Conservation (phyloP, 345 rosid genomes). For the Lumnitzera littorea region DNA sequence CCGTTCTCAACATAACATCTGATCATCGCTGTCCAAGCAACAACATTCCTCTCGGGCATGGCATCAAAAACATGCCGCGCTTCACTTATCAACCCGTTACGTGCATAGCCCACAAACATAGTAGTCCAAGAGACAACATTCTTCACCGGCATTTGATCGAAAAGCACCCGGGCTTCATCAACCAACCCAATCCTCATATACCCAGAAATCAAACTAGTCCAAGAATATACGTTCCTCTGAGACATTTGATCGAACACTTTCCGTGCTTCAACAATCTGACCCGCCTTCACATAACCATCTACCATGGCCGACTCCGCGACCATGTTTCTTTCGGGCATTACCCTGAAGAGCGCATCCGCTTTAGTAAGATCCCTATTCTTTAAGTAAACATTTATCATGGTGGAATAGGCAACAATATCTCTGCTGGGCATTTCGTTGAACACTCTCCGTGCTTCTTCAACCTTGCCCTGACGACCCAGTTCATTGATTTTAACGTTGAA, state of each 20-base stretch:
- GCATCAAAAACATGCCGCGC: slow-evolving; percentile 27
- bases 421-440: slow-evolving; percentile 36
- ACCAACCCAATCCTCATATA: slow-evolving; percentile 31
- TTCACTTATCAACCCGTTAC: slow-evolving; percentile 29
- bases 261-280: slow-evolving; percentile 27
- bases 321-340: slow-evolving; percentile 26
- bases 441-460: slow-evolving; percentile 27
- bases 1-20: slow-evolving; percentile 27
- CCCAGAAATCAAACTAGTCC: slow-evolving; percentile 49
- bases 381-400: slow-evolving; percentile 29
- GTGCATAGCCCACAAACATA: slow-evolving; percentile 37
- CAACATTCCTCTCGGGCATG: slow-evolving; percentile 31
- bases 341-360: slow-evolving; percentile 26
- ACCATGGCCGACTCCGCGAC: slow-evolving; percentile 47
- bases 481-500: slow-evolving; percentile 20
- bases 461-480: slow-evolving; percentile 26
- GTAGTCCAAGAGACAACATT: slow-evolving; percentile 43
- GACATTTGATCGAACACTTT: slow-evolving; percentile 30
- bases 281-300: slow-evolving; percentile 30
- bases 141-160: slow-evolving; percentile 32
- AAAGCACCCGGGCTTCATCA: slow-evolving; percentile 29
- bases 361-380: slow-evolving; percentile 20
- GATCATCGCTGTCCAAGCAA: slow-evolving; percentile 40
- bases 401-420: slow-evolving; percentile 35
- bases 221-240: slow-evolving; percentile 37